Percentiles rank a stretch among this genome's conserved stretches.
phyloP scores from a whole-genome alignment of 495 filamentous ascomycete genomes.

The Aspergillus saccharolyticus region DNA sequence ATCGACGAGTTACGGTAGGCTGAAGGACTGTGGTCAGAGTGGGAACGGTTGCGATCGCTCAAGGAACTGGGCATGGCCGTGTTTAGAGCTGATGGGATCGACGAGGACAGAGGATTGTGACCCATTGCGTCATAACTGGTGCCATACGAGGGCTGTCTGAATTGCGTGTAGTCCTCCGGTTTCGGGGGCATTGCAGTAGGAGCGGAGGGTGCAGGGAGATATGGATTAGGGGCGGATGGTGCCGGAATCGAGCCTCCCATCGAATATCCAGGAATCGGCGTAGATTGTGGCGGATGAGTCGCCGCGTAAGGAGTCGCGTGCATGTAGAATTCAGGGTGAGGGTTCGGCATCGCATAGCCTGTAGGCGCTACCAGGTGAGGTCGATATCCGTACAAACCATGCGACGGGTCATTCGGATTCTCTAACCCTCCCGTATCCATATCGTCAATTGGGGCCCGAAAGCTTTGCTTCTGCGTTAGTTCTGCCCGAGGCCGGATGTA shows the following conservation, averaged over 20 bases:
- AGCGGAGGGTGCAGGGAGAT: conserved; percentile 32
- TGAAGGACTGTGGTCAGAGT: conserved; percentile 38
- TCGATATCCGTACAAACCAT: conserved; percentile 40
- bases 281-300: conserved; percentile 33
- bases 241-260: conserved; percentile 30
- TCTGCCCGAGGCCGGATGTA: conserved; percentile 53
- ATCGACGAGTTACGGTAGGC: conserved; percentile 43
- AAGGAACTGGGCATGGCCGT: conserved; percentile 29
- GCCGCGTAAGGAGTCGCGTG: conserved; percentile 30
- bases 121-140: conserved; percentile 34
- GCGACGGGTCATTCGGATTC: conserved; percentile 33
- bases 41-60: conserved; percentile 38
- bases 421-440: conserved; percentile 42
- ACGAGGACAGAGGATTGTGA: conserved; percentile 33
- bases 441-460: conserved; percentile 64
- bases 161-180: conserved; percentile 33
- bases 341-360: conserved; percentile 31
- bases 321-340: conserved; percentile 39
- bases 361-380: conserved; percentile 36
- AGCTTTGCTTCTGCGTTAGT: conserved; percentile 62
- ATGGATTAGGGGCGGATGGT: conserved; percentile 36
- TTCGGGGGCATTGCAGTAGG: conserved; percentile 29
- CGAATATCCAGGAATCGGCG: conserved; percentile 34
- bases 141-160: conserved; percentile 31
- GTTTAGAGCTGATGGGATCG: conserved; percentile 32